Percentiles rank a stretch among this genome's conserved stretches.
Evolutionary conservation across 2,329 filamentous ascomycete genomes (phyloP).

Genomic region (Trichoderma pleuroti): DNA sequence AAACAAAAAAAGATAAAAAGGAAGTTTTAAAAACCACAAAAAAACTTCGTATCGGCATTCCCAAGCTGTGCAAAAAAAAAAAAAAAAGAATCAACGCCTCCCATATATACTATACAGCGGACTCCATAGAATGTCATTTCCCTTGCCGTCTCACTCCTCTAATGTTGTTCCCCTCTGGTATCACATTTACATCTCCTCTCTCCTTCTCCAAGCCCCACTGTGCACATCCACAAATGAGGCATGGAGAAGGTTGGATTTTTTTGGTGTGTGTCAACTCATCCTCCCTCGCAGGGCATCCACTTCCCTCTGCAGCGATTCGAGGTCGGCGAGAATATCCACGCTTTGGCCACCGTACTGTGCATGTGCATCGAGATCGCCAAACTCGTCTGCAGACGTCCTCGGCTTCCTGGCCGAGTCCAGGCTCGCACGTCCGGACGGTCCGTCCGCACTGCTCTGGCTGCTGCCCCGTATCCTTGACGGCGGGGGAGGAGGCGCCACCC

Average conservation of each 20-base stretch:
- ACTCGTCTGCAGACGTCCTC: background rate
- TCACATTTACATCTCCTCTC: background rate
- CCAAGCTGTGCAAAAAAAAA: background rate
- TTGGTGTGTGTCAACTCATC: background rate
- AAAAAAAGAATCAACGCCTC: background rate
- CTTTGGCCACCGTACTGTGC: slow-evolving; percentile 33
- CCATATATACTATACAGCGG: slow-evolving; percentile 16
- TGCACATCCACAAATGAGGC: background rate
- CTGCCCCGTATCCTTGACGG: slow-evolving; percentile 46
- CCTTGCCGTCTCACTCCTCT: background rate
- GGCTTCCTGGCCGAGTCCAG: slow-evolving; percentile 27
- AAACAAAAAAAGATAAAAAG: background rate
- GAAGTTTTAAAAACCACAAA: background rate
- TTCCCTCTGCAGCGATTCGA: slow-evolving; percentile 69
- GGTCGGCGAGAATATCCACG: slow-evolving; percentile 66
- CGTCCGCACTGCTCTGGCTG: slow-evolving; percentile 44
- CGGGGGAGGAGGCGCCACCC: slow-evolving; percentile 45
- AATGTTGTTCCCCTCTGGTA: background rate
- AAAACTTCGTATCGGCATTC: background rate
- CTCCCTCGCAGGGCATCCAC: slow-evolving; percentile 60
- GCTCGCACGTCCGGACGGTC: slow-evolving; percentile 32
- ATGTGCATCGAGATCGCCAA: slow-evolving; percentile 11
- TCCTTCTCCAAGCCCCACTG: background rate
- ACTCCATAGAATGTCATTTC: background rate
- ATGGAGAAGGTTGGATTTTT: background rate